Evolutionary conservation across 345 rosid species (phyloP).

Genomic region (Populus deltoides): DNA sequence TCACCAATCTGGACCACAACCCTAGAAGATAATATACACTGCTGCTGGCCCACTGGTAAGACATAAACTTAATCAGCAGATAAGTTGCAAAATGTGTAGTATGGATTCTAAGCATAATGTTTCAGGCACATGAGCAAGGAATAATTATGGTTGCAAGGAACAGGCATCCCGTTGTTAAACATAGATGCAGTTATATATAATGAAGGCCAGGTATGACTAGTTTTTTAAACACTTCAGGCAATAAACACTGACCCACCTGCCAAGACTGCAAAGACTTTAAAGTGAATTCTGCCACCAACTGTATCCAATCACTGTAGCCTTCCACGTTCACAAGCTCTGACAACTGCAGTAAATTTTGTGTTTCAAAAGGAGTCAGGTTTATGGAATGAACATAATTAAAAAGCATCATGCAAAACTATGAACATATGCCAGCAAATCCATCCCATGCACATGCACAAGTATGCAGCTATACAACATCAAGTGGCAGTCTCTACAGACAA

Average conservation of each 20-base stretch:
- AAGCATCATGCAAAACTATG: background rate
- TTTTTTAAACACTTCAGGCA: background rate
- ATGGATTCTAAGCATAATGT: constrained; percentile 1
- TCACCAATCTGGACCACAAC: constrained; percentile 92
- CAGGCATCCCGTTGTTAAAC: background rate
- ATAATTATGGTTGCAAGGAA: background rate
- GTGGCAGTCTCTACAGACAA: background rate
- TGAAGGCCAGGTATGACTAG: background rate
- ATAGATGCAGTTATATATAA: background rate
- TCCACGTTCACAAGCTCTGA: constrained; percentile 98
- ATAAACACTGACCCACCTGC: constrained; percentile 59
- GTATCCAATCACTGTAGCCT: constrained; percentile 99
- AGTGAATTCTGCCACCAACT: constrained; percentile 89
- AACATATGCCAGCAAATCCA: background rate
- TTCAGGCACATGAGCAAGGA: background rate
- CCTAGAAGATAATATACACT: constrained; percentile 97
- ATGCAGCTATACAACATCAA: background rate
- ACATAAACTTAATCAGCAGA: constrained; percentile 24
- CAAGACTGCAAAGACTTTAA: constrained; percentile 92
- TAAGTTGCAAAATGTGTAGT: constrained; percentile 1
- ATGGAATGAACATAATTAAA: constrained; percentile 14
- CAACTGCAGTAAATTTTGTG: constrained; percentile 54
- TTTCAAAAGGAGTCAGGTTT: constrained; percentile 15
- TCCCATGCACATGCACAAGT: background rate
- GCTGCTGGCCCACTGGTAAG: constrained; percentile 96